phyloP scores from a whole-genome alignment of 2,329 filamentous ascomycete species.

The Aspergillus sp. region DNA sequence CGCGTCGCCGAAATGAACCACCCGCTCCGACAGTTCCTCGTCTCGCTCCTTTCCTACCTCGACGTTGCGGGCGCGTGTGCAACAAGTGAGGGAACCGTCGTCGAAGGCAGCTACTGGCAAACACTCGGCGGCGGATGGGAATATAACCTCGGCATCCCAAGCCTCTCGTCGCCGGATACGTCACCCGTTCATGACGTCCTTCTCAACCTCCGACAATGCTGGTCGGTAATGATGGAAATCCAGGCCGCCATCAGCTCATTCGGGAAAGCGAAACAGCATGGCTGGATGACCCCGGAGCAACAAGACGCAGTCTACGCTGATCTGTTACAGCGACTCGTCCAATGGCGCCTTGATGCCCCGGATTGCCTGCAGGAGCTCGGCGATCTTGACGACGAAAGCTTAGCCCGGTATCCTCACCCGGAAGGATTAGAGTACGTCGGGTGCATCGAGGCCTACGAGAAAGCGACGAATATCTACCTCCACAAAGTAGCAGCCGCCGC shows the following conservation, averaged over 20 bases:
- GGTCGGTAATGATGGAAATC: constrained; percentile 42
- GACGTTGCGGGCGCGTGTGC: constrained; percentile 47
- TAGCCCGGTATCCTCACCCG: constrained; percentile 33
- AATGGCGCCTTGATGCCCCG: constrained; percentile 37
- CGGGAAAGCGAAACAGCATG: constrained; percentile 36
- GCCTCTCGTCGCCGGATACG: constrained; percentile 26
- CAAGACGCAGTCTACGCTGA: constrained; percentile 37
- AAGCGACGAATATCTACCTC: constrained; percentile 41
- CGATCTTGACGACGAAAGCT: constrained; percentile 34
- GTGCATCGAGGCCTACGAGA: constrained; percentile 44
- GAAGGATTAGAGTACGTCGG: constrained; percentile 41
- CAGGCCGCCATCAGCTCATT: constrained; percentile 38
- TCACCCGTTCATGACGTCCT: constrained; percentile 29
- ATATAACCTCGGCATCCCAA: constrained; percentile 41
- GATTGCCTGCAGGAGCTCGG: constrained; percentile 32
- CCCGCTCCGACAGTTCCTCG: constrained; percentile 42
- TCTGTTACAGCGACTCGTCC: constrained; percentile 32
- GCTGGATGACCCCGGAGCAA: constrained; percentile 33
- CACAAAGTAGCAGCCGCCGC: constrained; percentile 38
- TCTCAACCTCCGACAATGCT: constrained; percentile 34
- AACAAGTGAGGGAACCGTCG: constrained; percentile 42
- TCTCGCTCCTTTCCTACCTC: constrained; percentile 45
- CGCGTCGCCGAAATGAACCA: constrained; percentile 38
- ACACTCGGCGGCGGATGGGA: constrained; percentile 45
- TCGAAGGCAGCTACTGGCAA: constrained; percentile 45